Evolutionary conservation across 2,329 filamentous ascomycete genomes (phyloP).

Genomic region (Colletotrichum lentis): DNA sequence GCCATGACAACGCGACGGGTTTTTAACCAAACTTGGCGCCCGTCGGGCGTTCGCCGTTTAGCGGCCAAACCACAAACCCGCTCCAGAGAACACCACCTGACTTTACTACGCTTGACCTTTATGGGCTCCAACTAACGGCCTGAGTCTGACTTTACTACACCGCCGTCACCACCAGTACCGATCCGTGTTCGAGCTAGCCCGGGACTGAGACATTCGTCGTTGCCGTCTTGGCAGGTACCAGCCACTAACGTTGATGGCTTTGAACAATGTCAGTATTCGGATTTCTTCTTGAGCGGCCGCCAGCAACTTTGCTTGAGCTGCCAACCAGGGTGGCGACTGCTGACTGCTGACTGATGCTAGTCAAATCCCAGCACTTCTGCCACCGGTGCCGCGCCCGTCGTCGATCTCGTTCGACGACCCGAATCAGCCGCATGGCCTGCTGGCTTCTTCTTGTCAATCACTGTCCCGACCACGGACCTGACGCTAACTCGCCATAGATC

Average conservation of each 20-base stretch:
- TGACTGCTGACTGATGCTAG: background rate
- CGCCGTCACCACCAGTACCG: background rate
- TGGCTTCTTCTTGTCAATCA: background rate
- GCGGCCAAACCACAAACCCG: conserved; percentile 1
- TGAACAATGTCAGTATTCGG: background rate
- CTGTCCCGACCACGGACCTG: too few relatives aligned
- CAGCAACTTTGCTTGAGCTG: background rate
- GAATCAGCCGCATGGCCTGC: background rate
- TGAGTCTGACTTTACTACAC: too few relatives aligned
- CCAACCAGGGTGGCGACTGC: background rate
- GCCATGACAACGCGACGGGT: conserved; percentile 13
- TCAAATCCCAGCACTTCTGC: background rate
- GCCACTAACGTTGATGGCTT: background rate
- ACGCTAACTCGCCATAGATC: background rate
- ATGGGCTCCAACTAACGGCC: too few relatives aligned
- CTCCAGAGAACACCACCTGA: conserved; percentile 10
- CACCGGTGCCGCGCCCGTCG: conserved; percentile 3
- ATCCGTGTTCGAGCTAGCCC: conserved; percentile 5
- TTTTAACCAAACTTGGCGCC: background rate
- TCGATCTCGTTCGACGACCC: conserved; percentile 2
- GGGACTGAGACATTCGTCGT: conserved; percentile 18
- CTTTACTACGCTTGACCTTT: too few relatives aligned
- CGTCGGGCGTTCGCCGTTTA: conserved; percentile 22
- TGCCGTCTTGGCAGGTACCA: conserved; percentile 28
- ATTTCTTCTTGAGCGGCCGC: background rate